Evolutionary conservation across 495 filamentous ascomycete genomes (phyloP).

Genomic region (Penicillium cataractarum): DNA sequence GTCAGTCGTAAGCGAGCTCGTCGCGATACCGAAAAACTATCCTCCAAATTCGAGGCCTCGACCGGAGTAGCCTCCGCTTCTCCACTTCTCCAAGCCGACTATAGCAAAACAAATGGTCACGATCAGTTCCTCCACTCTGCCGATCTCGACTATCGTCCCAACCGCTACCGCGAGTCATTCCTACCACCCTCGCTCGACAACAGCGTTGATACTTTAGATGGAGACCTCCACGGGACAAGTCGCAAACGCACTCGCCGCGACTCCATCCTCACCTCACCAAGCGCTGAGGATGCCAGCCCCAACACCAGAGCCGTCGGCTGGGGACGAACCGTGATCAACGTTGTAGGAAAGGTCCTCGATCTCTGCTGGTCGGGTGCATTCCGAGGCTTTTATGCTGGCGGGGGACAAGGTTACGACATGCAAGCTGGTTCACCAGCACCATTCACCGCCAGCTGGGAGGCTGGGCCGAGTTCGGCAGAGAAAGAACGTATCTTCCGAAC

Average conservation of each 20-base stretch:
- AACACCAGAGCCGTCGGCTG: slow-evolving; percentile 36
- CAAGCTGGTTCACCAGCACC: slow-evolving; percentile 19
- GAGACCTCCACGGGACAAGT: slow-evolving; percentile 31
- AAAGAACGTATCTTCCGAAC: slow-evolving; percentile 26
- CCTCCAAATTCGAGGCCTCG: slow-evolving; percentile 32
- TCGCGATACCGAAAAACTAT: slow-evolving; percentile 33
- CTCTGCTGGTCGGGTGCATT: slow-evolving; percentile 78
- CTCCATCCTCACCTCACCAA: slow-evolving; percentile 29
- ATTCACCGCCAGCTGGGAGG: slow-evolving; percentile 34
- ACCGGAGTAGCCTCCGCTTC: slow-evolving; percentile 39
- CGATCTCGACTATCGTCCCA: slow-evolving; percentile 49
- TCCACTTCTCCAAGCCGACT: slow-evolving; percentile 57
- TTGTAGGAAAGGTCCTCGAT: slow-evolving; percentile 79
- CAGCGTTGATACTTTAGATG: slow-evolving; percentile 33
- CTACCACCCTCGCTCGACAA: slow-evolving; percentile 37
- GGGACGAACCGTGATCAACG: slow-evolving; percentile 54
- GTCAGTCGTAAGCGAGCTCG: slow-evolving; percentile 51
- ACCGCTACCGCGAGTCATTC: slow-evolving; percentile 49
- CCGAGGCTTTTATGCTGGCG: slow-evolving; percentile 82
- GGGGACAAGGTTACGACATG: slow-evolving; percentile 69
- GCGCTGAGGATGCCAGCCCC: slow-evolving; percentile 26
- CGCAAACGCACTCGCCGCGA: slow-evolving; percentile 50
- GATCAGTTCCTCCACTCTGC: slow-evolving; percentile 43
- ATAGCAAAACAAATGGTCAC: slow-evolving; percentile 64
- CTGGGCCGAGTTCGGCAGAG: slow-evolving; percentile 20